A percentile compares a stretch with the other conserved stretches of the same genome.
Conservation (phyloP, 306 rosid species). For the Rosa persica region DNA sequence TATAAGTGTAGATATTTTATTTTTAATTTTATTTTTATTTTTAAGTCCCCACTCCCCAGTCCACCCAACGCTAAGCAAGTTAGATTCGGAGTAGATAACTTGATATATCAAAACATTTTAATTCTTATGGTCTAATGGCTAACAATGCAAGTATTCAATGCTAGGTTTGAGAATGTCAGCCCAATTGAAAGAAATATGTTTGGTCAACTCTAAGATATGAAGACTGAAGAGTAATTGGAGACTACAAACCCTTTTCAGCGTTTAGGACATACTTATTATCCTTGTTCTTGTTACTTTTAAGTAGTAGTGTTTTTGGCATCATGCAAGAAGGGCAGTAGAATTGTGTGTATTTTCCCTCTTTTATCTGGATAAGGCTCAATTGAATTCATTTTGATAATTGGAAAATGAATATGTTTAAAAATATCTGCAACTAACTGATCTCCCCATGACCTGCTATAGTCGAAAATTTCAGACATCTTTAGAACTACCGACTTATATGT, state of each 20-base stretch:
- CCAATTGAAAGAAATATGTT: background rate
- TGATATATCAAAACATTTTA: background rate
- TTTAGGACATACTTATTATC: background rate
- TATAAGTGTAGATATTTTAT: background rate
- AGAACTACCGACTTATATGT: constrained; percentile 1
- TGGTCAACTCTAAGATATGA: background rate
- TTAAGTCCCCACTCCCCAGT: no score
- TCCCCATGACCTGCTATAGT: constrained; percentile 13
- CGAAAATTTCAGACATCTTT: constrained; percentile 7
- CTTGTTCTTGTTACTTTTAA: background rate
- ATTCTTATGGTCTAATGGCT: background rate
- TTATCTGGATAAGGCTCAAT: background rate
- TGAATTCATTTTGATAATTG: background rate
- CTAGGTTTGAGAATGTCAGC: background rate
- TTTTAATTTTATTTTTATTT: no score
- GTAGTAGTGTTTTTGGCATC: background rate
- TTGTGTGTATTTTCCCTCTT: background rate
- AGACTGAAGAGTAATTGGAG: background rate
- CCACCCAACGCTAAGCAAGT: no score
- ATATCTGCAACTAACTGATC: constrained; percentile 1
- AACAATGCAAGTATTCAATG: background rate
- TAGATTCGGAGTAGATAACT: background rate
- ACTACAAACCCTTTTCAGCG: constrained; percentile 13
- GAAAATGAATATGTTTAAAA: background rate
- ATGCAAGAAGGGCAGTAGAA: background rate